Percentiles rank a stretch among this genome's conserved stretches.
phyloP scores from a whole-genome alignment of 2,329 filamentous ascomycete genomes.

The Penicillium paneum region DNA sequence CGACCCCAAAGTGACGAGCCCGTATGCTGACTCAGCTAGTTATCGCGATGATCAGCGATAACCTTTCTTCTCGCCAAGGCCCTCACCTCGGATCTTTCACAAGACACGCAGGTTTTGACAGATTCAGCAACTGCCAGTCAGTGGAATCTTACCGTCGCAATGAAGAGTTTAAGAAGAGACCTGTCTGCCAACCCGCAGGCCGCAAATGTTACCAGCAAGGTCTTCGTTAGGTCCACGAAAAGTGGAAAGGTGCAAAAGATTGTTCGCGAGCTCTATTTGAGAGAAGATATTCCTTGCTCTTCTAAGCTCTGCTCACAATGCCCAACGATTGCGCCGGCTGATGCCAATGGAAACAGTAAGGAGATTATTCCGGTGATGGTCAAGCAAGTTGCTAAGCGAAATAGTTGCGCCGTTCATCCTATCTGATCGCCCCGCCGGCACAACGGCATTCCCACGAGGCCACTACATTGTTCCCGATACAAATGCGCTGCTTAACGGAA shows the following conservation, averaged over 20 bases:
- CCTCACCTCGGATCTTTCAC: constrained; percentile 12
- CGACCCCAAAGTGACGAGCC: constrained; percentile 2
- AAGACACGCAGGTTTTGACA: constrained; percentile 4
- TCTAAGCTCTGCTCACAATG: constrained; percentile 82
- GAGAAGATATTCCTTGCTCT: constrained; percentile 95
- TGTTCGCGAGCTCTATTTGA: constrained; percentile 90
- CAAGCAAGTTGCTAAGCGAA: constrained; percentile 21
- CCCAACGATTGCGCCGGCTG: constrained; percentile 68
- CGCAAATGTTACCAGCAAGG: constrained; percentile 85
- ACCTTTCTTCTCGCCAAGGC: constrained; percentile 22
- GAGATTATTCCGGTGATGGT: constrained; percentile 2
- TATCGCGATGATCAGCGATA: constrained; percentile 23
- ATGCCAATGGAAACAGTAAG: constrained; percentile 72
- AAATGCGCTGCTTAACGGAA: constrained; percentile 89
- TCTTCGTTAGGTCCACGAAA: constrained; percentile 90
- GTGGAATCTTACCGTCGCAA: constrained; percentile 31
- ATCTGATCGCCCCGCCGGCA: constrained; percentile 81
- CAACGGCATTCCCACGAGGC: constrained; percentile 75
- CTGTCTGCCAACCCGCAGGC: constrained; percentile 53
- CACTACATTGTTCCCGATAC: constrained; percentile 96
- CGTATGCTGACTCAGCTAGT: constrained; percentile 21
- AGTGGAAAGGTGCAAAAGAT: constrained; percentile 99
- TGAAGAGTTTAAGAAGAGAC: constrained; percentile 63
- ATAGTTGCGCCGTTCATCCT: constrained; percentile 79
- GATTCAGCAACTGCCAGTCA: constrained; percentile 6